Percentiles rank a stretch among this genome's conserved stretches.
Conservation (phyloP, 768 basidiomycete species). For the Suillus weaverae region DNA sequence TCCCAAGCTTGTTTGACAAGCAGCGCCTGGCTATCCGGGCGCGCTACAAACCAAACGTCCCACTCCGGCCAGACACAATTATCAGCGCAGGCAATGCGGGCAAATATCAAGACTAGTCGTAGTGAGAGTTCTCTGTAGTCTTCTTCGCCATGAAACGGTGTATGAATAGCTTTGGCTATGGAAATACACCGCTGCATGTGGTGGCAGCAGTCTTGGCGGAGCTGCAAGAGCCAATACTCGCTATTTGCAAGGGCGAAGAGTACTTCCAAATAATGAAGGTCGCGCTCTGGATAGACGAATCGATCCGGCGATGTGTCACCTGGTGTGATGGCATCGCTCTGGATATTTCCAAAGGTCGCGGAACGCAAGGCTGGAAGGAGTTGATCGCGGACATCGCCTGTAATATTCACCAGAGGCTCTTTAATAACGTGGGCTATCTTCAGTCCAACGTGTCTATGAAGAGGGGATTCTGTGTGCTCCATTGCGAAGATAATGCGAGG, state of each 20-base stretch:
- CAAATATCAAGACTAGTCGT: neutral
- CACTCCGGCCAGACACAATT: slow-evolving; percentile 7
- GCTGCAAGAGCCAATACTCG: neutral
- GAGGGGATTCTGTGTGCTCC: neutral
- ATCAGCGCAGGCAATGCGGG: slow-evolving; percentile 1
- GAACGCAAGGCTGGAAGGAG: neutral
- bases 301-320: neutral
- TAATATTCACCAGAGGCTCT: neutral
- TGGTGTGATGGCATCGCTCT: neutral
- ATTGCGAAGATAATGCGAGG: neutral
- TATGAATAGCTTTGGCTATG: neutral
- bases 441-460: neutral
- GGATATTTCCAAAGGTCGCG: neutral
- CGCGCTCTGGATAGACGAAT: neutral
- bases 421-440: neutral
- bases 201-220: neutral
- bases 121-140: neutral
- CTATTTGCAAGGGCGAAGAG: neutral
- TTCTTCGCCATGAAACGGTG: neutral
- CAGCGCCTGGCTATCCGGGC: neutral
- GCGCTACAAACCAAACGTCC: neutral
- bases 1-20: neutral
- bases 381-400: neutral
- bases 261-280: neutral
- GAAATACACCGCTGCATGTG: neutral